These are phyloP conservation scores for Penicillium manginii DNA, from an alignment of 495 filamentous ascomycete species.

Conservation along the genomic window DNA sequence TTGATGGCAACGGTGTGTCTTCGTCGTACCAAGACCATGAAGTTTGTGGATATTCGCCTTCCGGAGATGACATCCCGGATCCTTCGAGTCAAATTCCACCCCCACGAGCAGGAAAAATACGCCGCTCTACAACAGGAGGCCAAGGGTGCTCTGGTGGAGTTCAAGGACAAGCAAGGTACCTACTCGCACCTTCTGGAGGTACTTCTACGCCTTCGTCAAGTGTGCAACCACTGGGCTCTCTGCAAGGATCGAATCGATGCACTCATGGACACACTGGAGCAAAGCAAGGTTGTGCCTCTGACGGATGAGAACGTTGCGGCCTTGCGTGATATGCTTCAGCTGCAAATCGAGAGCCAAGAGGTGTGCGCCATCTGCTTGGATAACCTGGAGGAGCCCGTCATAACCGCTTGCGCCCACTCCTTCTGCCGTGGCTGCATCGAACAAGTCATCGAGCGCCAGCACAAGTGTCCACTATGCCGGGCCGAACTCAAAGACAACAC, in stretches of 20 bases:
- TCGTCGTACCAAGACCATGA: slow-evolving; percentile 86
- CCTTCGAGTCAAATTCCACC: slow-evolving; percentile 74
- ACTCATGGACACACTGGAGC: slow-evolving; percentile 67
- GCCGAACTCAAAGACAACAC: slow-evolving; percentile 63
- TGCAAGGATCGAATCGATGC: slow-evolving; percentile 74
- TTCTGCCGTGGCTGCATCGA: slow-evolving; percentile 79
- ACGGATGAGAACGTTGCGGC: slow-evolving; percentile 74
- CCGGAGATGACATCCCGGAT: slow-evolving; percentile 80
- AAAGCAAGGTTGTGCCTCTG: slow-evolving; percentile 66
- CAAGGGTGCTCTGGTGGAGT: slow-evolving; percentile 67
- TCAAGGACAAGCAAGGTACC: slow-evolving; percentile 53
- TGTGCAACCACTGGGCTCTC: slow-evolving; percentile 87
- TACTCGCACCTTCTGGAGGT: slow-evolving; percentile 78
- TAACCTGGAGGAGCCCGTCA: slow-evolving; percentile 71
- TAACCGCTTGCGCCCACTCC: slow-evolving; percentile 86
- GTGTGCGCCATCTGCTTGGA: slow-evolving; percentile 87
- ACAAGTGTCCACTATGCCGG: slow-evolving; percentile 89
- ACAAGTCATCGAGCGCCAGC: slow-evolving; percentile 75
- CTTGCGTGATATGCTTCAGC: slow-evolving; percentile 75
- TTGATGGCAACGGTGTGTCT: slow-evolving; percentile 85
- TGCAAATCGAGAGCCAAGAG: slow-evolving; percentile 81
- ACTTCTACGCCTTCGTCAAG: slow-evolving; percentile 81
- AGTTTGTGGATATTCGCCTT: slow-evolving; percentile 81
- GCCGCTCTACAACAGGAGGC: slow-evolving; percentile 77
- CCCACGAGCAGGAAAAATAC: slow-evolving; percentile 80